Conservation (phyloP, 441 rosid genomes). For the Erodium moschatum region DNA sequence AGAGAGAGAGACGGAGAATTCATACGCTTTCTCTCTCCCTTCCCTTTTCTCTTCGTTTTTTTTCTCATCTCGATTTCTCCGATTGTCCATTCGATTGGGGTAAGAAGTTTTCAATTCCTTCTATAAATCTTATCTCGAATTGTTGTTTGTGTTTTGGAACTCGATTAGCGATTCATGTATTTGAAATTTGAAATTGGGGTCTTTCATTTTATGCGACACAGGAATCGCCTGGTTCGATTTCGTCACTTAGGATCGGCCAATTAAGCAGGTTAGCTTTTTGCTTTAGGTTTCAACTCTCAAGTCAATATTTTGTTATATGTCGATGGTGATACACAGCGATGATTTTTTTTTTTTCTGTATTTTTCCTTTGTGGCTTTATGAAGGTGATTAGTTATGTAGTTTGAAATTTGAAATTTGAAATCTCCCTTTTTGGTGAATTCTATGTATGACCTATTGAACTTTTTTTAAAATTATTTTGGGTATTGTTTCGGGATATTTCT, state of each 20-base stretch:
- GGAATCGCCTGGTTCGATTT: constrained; percentile 23
- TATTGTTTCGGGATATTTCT: not conserved
- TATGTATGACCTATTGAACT: not conserved
- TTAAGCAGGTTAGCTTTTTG: constrained; percentile 15
- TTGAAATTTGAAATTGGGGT: not conserved
- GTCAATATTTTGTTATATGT: not conserved
- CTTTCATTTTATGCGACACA: constrained; percentile 4
- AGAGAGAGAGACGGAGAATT: not conserved
- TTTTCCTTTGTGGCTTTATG: not conserved
- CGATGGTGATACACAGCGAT: too few species aligned
- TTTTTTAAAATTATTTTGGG: too few species aligned
- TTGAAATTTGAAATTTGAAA: not conserved
- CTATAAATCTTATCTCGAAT: not conserved
- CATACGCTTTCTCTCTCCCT: constrained; percentile 12
- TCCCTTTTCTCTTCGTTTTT: not conserved
- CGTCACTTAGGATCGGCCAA: constrained; percentile 21
- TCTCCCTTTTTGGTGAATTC: not conserved
- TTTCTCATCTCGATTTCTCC: constrained; percentile 13
- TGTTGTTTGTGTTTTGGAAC: not conserved
- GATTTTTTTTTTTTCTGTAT: too few species aligned
- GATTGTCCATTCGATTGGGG: constrained; percentile 14
- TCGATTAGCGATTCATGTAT: not conserved
- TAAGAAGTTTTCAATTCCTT: not conserved
- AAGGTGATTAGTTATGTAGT: not conserved
- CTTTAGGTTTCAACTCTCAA: not conserved